Evolutionary conservation across 2,329 filamentous ascomycete species (phyloP), one percentile per base, ranked within the genome.

Genomic region (Trichoderma gracile): DNA sequence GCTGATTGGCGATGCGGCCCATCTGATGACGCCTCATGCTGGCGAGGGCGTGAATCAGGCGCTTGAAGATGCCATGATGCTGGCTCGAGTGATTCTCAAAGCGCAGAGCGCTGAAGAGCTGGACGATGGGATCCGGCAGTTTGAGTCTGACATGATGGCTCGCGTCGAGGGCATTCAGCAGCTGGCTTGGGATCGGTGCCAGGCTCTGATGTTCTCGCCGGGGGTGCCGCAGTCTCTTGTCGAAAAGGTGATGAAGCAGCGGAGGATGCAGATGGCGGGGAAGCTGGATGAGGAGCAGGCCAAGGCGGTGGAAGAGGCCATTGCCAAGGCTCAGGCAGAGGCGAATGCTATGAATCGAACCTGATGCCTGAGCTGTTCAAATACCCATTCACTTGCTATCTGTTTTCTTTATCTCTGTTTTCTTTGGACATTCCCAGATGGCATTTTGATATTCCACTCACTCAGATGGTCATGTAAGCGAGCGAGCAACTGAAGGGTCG

Each of bases 31-130:
- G 12, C 64, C 58, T 30, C 57, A 65, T 54, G 21, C 84, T 79
- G 64, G 64, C 4, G 64, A 65, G 27, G 64, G 59, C 15, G 59
- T 65, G 0, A 65, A 63, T 15, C 64, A 65, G 33, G 64, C 64
- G 1, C 79, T 89, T 71, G 77, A 80, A 53, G 85, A 88, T 71
- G 80, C 84, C 8, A 71, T 82, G 66, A 72, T 79, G 23, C 76
- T 88, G 21, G 81, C 80, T 0, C 70, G 75, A 33, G 76, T 77
- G 7, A 81, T 85, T 66, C 69, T 77, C 55, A 65, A 66, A 9
- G 70, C 72, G 1, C 65, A 72, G 21, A 67, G 70, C 12, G 68
- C 69, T 8, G 66, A 68, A 3, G 68, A 65, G 2, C 56, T 81
- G 5, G 76, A 80, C 56, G 69, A 73, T 57, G 72, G 71, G 40